Evolutionary conservation across 306 rosid species (phyloP).

Genomic region (Rosa chinensis): DNA sequence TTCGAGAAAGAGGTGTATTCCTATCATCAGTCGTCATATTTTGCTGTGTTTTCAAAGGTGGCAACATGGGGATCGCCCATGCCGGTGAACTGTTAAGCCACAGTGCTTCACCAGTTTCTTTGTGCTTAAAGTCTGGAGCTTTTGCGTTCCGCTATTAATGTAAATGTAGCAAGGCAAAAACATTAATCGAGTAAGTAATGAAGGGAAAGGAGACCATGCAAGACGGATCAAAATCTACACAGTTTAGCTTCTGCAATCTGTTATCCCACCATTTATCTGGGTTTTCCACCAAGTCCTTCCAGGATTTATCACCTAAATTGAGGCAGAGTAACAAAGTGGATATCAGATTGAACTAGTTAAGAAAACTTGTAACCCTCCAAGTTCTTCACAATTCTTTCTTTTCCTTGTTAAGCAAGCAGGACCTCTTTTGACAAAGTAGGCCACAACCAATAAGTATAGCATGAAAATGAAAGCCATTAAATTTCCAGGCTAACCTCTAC

Average conservation of each 20-base stretch:
- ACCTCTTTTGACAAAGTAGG: neutral
- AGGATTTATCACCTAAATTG: conserved; percentile 47
- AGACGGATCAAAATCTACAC: neutral
- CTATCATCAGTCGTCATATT: conserved; percentile 1
- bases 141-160: conserved; percentile 36
- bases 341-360: neutral
- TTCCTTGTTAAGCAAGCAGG: neutral
- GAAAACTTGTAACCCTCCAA: neutral
- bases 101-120: conserved; percentile 54
- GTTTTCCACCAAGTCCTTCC: conserved; percentile 63
- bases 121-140: conserved; percentile 73
- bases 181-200: neutral
- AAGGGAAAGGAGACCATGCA: neutral
- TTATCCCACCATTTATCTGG: conserved; percentile 74
- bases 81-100: conserved; percentile 53
- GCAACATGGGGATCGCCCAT: conserved; percentile 54
- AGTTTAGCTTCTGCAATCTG: conserved; percentile 53
- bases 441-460: neutral
- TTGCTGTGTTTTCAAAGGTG: conserved; percentile 39
- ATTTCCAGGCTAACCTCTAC: conserved; percentile 25
- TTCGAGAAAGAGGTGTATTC: conserved; percentile 19
- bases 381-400: neutral
- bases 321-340: conserved; percentile 12
- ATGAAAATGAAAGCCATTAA: neutral
- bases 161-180: neutral